Conservation (phyloP, 306 rosid species). For the Acacia melanoxylon region DNA sequence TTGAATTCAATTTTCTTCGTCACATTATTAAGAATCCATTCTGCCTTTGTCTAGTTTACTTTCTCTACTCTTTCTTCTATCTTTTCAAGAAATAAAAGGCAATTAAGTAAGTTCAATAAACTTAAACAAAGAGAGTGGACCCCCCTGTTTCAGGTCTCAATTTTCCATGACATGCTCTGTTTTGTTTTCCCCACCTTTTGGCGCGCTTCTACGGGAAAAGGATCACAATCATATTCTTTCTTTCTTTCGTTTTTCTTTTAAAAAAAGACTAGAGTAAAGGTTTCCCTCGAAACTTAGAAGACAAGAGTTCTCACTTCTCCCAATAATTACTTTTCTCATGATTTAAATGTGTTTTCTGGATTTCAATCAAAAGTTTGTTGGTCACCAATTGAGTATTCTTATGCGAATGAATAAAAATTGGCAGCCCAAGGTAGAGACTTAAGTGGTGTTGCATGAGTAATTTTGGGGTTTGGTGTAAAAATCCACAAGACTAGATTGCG, state of each 20-base stretch:
- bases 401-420: no score
- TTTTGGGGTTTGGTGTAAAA: no score
- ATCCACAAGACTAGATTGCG: no score
- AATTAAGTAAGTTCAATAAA: not conserved
- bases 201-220: not conserved
- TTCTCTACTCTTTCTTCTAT: not conserved
- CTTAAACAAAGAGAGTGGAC: not conserved
- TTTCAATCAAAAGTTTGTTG: no score
- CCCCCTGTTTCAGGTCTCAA: not conserved
- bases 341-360: no score
- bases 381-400: no score
- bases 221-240: not conserved
- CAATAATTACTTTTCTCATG: fast-evolving
- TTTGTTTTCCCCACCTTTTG: not conserved
- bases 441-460: no score
- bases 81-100: not conserved
- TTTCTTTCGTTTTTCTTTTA: no score
- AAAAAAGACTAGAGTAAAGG: no score
- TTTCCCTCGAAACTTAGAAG: no score
- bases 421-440: no score
- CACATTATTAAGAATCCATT: not conserved
- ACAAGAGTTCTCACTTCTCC: no score
- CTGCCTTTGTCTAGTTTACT: not conserved
- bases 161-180: not conserved
- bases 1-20: not conserved